Conservation (phyloP, 1,284 basidiomycete genomes). For the Puccinia polysora region DNA sequence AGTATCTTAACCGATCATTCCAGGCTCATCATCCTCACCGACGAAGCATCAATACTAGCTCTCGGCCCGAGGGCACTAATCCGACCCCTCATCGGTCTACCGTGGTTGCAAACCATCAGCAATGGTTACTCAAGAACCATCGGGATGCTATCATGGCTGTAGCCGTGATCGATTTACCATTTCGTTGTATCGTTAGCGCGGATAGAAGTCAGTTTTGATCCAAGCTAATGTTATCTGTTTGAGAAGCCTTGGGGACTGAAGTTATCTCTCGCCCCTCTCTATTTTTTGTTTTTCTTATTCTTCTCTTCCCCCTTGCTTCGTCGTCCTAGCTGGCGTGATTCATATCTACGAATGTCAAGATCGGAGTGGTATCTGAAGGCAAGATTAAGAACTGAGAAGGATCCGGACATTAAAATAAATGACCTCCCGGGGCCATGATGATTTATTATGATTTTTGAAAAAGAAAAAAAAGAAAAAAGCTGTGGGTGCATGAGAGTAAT, state of each 20-base stretch:
- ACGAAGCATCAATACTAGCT: conserved; percentile 20
- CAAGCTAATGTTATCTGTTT: neutral
- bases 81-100: conserved; percentile 62
- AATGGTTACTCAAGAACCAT: conserved; percentile 69
- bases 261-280: too few species aligned
- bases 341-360: conserved; percentile 35
- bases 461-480: too few species aligned
- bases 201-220: conserved; percentile 56
- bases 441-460: too few species aligned
- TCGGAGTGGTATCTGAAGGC: neutral
- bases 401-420: too few species aligned
- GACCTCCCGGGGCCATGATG: too few species aligned
- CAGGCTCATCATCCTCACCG: conserved; percentile 38
- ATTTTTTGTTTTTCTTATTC: neutral
- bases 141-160: conserved; percentile 77
- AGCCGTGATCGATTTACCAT: conserved; percentile 76
- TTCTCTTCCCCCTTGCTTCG: neutral
- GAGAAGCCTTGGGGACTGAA: too few species aligned
- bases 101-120: conserved; percentile 71
- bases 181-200: conserved; percentile 77
- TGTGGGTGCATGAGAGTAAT: too few species aligned
- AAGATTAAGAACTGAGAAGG: too few species aligned
- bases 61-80: conserved; percentile 13
- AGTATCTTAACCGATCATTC: conserved; percentile 18
- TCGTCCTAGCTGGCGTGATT: conserved; percentile 20